Conservation (phyloP, 495 filamentous ascomycete genomes). For the Aspergillus ostianus region DNA sequence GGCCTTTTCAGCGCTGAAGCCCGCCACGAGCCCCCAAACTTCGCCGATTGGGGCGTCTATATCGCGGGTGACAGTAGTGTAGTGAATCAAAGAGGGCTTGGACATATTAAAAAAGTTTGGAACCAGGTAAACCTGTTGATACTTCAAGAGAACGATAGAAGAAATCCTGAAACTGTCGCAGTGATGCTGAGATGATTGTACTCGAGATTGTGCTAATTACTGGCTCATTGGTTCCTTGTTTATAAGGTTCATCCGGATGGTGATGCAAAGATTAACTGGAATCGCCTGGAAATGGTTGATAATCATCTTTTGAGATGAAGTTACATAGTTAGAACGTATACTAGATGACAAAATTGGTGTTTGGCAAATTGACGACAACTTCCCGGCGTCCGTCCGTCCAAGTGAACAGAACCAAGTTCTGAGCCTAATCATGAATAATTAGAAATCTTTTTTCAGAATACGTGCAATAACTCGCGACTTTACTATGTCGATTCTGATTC, state of each 20-base stretch:
- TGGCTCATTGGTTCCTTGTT: background rate
- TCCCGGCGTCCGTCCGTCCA: background rate
- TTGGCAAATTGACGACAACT: background rate
- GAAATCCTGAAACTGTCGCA: background rate
- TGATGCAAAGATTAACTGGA: background rate
- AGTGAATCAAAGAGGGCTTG: conserved; percentile 1
- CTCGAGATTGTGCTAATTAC: background rate
- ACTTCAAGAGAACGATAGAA: background rate
- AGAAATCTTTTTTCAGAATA: too few relatives aligned
- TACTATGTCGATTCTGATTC: too few relatives aligned
- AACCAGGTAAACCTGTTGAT: background rate
- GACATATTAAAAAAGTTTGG: background rate
- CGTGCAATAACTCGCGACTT: too few relatives aligned
- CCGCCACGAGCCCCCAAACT: conserved; percentile 2
- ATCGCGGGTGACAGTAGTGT: conserved; percentile 4
- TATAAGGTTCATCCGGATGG: background rate
- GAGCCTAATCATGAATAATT: too few relatives aligned
- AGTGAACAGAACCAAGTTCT: too few relatives aligned
- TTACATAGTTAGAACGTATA: background rate
- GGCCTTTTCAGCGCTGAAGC: conserved; percentile 4
- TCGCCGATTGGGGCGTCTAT: conserved; percentile 3
- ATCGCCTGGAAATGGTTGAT: background rate
- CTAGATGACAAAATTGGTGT: background rate
- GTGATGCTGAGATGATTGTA: background rate
- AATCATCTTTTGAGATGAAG: background rate